Conservation (phyloP, 257 asterid genomes). For the Linaria vulgaris region DNA sequence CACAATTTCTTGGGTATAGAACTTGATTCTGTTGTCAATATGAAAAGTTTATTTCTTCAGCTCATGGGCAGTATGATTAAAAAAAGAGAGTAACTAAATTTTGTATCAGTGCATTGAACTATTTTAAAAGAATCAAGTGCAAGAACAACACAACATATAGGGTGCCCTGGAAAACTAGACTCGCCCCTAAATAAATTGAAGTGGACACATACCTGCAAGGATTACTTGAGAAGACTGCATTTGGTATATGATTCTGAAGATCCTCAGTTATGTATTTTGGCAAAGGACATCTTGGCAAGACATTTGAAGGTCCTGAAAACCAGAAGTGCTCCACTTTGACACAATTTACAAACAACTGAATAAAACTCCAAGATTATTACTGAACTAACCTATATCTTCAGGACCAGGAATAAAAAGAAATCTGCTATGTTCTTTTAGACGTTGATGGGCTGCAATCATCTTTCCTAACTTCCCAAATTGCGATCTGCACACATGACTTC, state of each 20-base stretch:
- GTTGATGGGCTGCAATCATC: slow-evolving; percentile 74
- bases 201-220: slow-evolving; percentile 76
- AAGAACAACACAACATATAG: slow-evolving; percentile 8
- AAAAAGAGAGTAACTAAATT: slow-evolving; percentile 3
- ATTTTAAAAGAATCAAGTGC: no score
- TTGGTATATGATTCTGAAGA: slow-evolving; percentile 64
- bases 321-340: slow-evolving; percentile 17
- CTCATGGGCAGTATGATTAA: background rate
- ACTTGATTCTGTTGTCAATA: slow-evolving; percentile 68
- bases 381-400: slow-evolving; percentile 77
- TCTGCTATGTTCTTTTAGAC: slow-evolving; percentile 64
- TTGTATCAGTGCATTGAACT: background rate
- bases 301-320: slow-evolving; percentile 83
- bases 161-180: slow-evolving; percentile 8
- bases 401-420: slow-evolving; percentile 98
- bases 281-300: slow-evolving; percentile 73
- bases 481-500: slow-evolving; percentile 43
- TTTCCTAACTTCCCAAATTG: slow-evolving; percentile 90
- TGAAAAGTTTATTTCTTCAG: slow-evolving; percentile 16
- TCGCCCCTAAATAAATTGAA: background rate
- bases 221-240: slow-evolving; percentile 74
- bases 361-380: slow-evolving; percentile 26
- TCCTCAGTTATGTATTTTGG: slow-evolving; percentile 88
- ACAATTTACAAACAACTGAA: slow-evolving; percentile 16
- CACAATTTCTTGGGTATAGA: slow-evolving; percentile 87